Base-by-base conservation (phyloP, 176 grass and related monocot species). In the Triticum timopheevii region DNA sequence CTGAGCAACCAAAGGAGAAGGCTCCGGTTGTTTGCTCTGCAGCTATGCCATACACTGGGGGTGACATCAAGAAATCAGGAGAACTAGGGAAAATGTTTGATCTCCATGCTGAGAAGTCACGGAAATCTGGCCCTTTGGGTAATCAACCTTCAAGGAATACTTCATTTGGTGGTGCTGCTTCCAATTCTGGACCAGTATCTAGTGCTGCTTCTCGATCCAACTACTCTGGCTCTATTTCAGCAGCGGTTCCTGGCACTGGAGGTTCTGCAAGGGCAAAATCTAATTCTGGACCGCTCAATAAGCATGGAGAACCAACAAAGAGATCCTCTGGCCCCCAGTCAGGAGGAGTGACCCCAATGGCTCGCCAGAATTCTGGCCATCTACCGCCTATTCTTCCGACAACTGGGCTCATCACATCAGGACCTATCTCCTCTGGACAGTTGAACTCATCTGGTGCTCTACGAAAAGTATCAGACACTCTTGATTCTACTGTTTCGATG, bases 361-460 rank as follows among this genome's bases (percentile, higher is more conserved):
- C 83, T 8, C 86, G 88, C 3, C 93, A 95, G 78, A 92, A 85
- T 84, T 95, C 90, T 87, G 90, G 93, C 17, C 88, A 88, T 70
- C 73, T 91, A 47, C 77, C 91, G 74, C 91, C 94, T 85, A 61
- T 97, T 44, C 89, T 99, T 20, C 97, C 88, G 30, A 79, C 92
- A 31, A 99, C 97, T 25, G 97, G 97, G 71, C 76, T 99, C 12
- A 96, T 99, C 67, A 98, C 97, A 87, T 98, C 95, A 65, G 95
- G 91, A 38, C 89, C 95, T 59, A 86, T 98, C 71, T 86, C 85
- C 20, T 96, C 94, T 0, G 94, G 92, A 44, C 90, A 81, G 22
- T 65, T 96, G 59, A 95, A 82, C 76, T 92, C 94, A 76, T 86
- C 92, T 78, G 96, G 88, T 22, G 75, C 92, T 44, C 79, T 87